These are phyloP conservation scores for Aureobasidium pullulans DNA, from an alignment of 2,329 filamentous ascomycete genomes.

Conservation along the genomic window DNA sequence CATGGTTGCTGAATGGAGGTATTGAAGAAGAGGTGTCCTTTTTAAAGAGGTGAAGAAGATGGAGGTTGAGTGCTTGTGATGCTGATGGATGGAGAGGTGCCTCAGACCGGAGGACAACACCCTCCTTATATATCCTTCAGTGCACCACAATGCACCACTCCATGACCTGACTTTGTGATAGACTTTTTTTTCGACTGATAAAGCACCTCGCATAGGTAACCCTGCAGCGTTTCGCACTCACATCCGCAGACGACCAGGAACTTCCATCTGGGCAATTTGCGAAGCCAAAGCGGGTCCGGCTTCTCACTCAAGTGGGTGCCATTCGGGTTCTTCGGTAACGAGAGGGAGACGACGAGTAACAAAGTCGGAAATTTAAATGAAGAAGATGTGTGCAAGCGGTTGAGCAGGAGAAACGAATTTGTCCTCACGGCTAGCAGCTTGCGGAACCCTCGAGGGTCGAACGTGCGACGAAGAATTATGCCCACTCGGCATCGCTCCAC, in stretches of 20 bases:
- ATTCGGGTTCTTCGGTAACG: not conserved
- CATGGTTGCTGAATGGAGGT: no score
- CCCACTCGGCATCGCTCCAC: not conserved
- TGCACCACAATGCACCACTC: not conserved
- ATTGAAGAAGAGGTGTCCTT: no score
- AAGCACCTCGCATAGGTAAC: slow-evolving; percentile 10
- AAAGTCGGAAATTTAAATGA: not conserved
- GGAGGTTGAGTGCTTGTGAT: no score
- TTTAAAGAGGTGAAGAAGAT: no score
- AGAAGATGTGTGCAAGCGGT: not conserved
- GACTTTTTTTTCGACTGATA: slow-evolving; percentile 7
- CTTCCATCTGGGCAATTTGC: not conserved
- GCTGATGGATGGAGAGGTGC: not conserved
- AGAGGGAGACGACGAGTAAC: slow-evolving; percentile 3
- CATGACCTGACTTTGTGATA: slow-evolving; percentile 5
- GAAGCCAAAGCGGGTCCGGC: not conserved
- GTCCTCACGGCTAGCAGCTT: not conserved
- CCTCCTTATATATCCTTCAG: not conserved
- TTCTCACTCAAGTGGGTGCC: slow-evolving; percentile 5
- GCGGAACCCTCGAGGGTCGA: not conserved
- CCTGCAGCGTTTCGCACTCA: slow-evolving; percentile 5
- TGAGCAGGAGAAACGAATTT: not conserved
- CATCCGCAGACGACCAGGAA: not conserved
- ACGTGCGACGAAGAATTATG: not conserved
- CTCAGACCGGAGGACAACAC: not conserved